Base-by-base conservation (phyloP, 2,329 filamentous ascomycete genomes). In the Botryosphaeria agaves region DNA sequence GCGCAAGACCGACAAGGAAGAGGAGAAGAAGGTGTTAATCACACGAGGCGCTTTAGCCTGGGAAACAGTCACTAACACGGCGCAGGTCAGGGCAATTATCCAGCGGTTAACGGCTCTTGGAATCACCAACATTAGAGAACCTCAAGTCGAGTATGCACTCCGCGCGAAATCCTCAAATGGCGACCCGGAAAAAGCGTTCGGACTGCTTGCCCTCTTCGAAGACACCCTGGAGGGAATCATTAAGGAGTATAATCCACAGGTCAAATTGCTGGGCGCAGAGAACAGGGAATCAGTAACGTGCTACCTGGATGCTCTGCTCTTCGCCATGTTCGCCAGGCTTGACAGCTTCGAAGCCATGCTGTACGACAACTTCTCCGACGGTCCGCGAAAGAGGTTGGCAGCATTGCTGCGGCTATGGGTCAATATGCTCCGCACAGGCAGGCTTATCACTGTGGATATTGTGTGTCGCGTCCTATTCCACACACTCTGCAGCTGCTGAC, bases 291-390 rank as follows among this genome's bases (percentile, higher is more conserved):
- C 70, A 28, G 83, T 93, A 20, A 95, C 87, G n/a, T 98, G 89
- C 57, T 95, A 91, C 49, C 62, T 95, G 11, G 89, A 95, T 50
- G 69, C 87, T 1, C 59, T 95, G 14, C 66, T 98, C 2, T 95
- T 94, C 49, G 79, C 87, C 50, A 94, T 98, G 83, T 95, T 95
- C 49, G 79, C 81, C 12, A 76, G 81, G 36, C 64, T 94, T 21
- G 77, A 83, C 40, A 85, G 79, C 38, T 98, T 93, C 49, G 87
- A 95, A 52, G 82, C 79, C 29, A 92, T 95, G 64, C 63, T 94
- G 19, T 85, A 81, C 49, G 77, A 76, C 34, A 72, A 76, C 5
- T 81, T 82, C 37, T 66, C 73, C 16, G 79, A 89, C 36, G 72
- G 82, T 38, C 61, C 66, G 15, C 70, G 76, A 38, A 73, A 70